Evolutionary conservation across 2,329 filamentous ascomycete genomes (phyloP).

Genomic region (Ceratocystis diversiconidia): DNA sequence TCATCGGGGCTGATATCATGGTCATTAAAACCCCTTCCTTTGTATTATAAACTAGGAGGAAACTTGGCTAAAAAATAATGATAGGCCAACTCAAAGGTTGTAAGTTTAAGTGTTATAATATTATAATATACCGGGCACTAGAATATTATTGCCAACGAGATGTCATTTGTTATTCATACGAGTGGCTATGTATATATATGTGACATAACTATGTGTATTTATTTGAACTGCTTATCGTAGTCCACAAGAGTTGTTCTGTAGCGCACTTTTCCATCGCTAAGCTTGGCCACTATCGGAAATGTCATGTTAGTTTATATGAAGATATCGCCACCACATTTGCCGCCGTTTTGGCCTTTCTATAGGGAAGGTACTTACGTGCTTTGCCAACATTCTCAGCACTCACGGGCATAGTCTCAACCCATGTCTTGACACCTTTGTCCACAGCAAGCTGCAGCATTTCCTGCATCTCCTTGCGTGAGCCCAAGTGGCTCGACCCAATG

Average conservation of each 20-base stretch:
- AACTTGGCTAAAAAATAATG: not conserved
- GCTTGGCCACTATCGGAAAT: conserved; percentile 8
- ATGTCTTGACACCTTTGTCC: conserved; percentile 53
- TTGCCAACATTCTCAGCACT: conserved; percentile 41
- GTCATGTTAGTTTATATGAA: not conserved
- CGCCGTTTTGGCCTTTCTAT: not conserved
- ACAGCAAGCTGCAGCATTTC: conserved; percentile 59
- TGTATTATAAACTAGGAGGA: not conserved
- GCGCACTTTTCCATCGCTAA: conserved; percentile 16
- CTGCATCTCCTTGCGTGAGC: conserved; percentile 54
- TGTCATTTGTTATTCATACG: not conserved
- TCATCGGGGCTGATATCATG: not conserved
- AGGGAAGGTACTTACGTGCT: conserved; percentile 7
- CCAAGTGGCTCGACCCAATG: conserved; percentile 57
- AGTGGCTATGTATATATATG: not conserved
- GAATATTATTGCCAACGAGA: not conserved
- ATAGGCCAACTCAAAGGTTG: not conserved
- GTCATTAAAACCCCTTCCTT: not conserved
- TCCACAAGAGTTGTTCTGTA: conserved; percentile 21
- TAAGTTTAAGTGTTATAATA: conserved; percentile 1
- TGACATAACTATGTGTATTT: not conserved
- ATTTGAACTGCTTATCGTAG: conserved; percentile 21
- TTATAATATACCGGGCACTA: not conserved
- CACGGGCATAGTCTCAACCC: conserved; percentile 62
- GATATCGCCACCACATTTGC: not conserved